Evolutionary conservation across 805 yeast species (phyloP).

Genomic region (Starmerella apis): DNA sequence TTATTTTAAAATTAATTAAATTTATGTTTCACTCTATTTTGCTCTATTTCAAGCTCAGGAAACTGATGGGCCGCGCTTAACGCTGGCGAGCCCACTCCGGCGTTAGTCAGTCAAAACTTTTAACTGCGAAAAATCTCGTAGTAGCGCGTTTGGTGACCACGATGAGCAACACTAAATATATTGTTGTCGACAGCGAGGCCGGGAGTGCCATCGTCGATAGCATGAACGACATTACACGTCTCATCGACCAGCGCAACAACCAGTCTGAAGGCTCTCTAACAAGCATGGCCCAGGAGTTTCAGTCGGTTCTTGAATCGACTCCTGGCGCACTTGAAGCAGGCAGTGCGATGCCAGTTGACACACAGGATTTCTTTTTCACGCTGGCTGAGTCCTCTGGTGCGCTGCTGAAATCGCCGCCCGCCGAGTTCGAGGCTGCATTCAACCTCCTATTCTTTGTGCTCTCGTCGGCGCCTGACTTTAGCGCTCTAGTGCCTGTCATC

Average conservation of each 20-base stretch:
- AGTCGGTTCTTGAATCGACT: conserved; percentile 20
- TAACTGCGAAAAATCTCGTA: conserved; percentile 8
- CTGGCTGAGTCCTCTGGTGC: conserved; percentile 28
- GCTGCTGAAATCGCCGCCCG: conserved; percentile 30
- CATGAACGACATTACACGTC: conserved; percentile 32
- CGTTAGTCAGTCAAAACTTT: conserved; percentile 15
- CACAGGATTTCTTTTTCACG: conserved; percentile 27
- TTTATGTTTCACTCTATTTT: too few relatives aligned
- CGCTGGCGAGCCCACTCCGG: neutral
- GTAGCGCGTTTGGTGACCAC: neutral
- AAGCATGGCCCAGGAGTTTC: conserved; percentile 26
- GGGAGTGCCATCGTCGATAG: conserved; percentile 32
- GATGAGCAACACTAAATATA: conserved; percentile 22
- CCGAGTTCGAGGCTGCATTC: conserved; percentile 34
- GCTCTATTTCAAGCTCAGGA: neutral
- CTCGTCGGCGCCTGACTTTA: conserved; percentile 30
- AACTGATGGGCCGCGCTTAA: neutral
- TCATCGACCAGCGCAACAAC: conserved; percentile 31
- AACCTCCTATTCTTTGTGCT: conserved; percentile 33
- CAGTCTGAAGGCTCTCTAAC: conserved; percentile 24
- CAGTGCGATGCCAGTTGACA: conserved; percentile 7
- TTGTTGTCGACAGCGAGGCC: conserved; percentile 31
- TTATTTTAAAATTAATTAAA: too few relatives aligned
- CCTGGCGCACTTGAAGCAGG: conserved; percentile 17
- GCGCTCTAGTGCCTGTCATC: conserved; percentile 28